Percentiles rank a stretch among this genome's conserved stretches.
phyloP scores from a whole-genome alignment of 371 early-diverging fungal species.

The Mortierella sp. region DNA sequence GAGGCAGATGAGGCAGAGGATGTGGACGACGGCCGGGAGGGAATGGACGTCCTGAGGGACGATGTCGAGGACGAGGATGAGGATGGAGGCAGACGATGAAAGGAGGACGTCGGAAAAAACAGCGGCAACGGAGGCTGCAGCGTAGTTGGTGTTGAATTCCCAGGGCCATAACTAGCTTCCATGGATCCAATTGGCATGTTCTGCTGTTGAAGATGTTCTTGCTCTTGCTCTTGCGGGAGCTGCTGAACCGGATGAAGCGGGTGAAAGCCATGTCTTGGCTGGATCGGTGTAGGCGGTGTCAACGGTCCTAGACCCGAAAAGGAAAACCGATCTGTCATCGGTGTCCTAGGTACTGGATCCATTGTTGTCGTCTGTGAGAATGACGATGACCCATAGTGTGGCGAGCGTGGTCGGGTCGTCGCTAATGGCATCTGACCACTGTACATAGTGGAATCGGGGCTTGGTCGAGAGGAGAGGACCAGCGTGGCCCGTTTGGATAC shows the following conservation, averaged over 20 bases:
- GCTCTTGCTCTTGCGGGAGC: background rate
- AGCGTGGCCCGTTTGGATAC: constrained; percentile 5
- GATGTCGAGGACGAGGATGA: constrained; percentile 18
- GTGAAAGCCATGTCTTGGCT: constrained; percentile 3
- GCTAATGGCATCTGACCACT: background rate
- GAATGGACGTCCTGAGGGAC: constrained; percentile 6
- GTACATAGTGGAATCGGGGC: background rate
- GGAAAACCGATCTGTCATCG: constrained; percentile 26
- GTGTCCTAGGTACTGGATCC: constrained; percentile 13
- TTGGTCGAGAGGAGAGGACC: constrained; percentile 4
- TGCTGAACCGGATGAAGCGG: no score
- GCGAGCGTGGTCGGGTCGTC: constrained; percentile 19
- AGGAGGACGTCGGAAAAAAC: constrained; percentile 12
- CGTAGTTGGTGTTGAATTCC: constrained; percentile 3
- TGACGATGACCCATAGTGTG: constrained; percentile 15
- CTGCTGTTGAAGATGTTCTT: no score
- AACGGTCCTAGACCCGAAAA: constrained; percentile 3
- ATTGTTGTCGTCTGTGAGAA: constrained; percentile 1
- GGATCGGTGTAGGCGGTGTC: background rate
- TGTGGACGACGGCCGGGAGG: constrained; percentile 34
- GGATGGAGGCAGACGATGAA: constrained; percentile 3
- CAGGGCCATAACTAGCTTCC: constrained; percentile 3
- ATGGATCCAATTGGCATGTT: no score
- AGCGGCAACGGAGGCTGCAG: constrained; percentile 16
- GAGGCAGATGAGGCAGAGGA: constrained; percentile 25